Base-by-base conservation (phyloP, 2,329 filamentous ascomycete genomes). In the Myriosclerotinia scirpicola region DNA sequence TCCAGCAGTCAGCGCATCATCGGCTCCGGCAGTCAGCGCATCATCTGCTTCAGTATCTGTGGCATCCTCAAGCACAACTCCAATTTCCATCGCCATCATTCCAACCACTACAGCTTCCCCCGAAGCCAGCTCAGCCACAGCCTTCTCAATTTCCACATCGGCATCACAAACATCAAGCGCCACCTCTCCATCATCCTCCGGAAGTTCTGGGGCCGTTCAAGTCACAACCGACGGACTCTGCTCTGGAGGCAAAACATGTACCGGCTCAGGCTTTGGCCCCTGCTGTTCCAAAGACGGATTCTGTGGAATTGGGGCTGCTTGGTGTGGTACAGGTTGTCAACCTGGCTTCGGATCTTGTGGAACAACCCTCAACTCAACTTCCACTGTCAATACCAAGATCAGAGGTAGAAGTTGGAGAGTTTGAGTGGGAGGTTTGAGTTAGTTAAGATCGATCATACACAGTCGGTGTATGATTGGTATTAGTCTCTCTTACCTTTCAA, bases 321-420 rank as follows among this genome's bases (percentile, higher is more conserved):
- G 67, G 61, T 71, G 70, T 52, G 68, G 60, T 20, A 48, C 54
- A n/a, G 70, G 70, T 12, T 71, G 70, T 60, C 67, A 70, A 40
- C 42, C 60, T 36, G 66, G 38, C 9, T 70, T 69, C 62, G 70
- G 70, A 30, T 34, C 59, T 11, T 70, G 69, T 36, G 69, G 66
- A 26, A 55, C 30, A n/a, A 65, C 53, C 12, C 6, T 65, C 36
- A 65, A 67, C 46, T 65, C 66, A 5, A 67, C 60, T 65, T 34
- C 65, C 15, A 42, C 62, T 40, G 17, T 17, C 30, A 46, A 26
- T 22, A 6, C n/a, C 42, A 64, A 22, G 26, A 64, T 64, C 30
- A 56, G 52, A 64, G 38, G 61, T 26, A 46, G 26, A 55, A 46
- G 61, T 11, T 36, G 30, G 52, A 61, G 58, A 61, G 44, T 50